Evolutionary conservation across 257 asterid genomes (phyloP), one percentile per base, ranked within the genome.

Genomic region (Jasminum sambac): DNA sequence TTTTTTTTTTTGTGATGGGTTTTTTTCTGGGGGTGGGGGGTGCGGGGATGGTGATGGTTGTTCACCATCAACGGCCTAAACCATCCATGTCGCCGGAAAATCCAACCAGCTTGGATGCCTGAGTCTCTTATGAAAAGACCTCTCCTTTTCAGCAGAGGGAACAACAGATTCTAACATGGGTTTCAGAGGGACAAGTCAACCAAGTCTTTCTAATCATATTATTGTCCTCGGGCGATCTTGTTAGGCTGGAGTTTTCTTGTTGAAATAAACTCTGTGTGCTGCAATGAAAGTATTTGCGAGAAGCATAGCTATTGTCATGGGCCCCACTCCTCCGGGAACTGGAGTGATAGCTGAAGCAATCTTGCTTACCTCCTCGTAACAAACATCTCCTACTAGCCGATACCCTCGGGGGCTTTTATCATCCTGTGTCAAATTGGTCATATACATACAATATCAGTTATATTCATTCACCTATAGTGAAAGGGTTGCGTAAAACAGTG

Each of bases 261-360:
- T 73, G 67, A 88, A 82, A 78, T 73, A 80, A 80, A 83, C 81
- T 75, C 97, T 83, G 72, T 89, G 87, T 19, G 98, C 91, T 9
- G 98, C 94, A 24, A 79, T 30, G 23, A 94, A 87, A 17, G 98
- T 91, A 76, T 94, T 94, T 1, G 90, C 81, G 24, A 94, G 88
- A 72, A 94, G 95, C 98, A 94, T 94, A 13, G 97, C 97, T 50
- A 94, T 91, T 58, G 98, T 94, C 98, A 94, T 89, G 3, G 98
- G 98, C 71, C 98, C 98, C 43, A 94, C 98, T 16, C 98, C 98
- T 16, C 96, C 97, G 4, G 98, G 97, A 72, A 91, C 98, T 26
- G 98, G 98, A 37, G 96, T 91, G 60, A 94, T 83, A 23, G 98
- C 98, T 6, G 98, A 94, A 64, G 98, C 98, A 57, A 86, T 77